A percentile compares a stretch with the other conserved stretches of the same genome.
These are phyloP conservation scores for Termitomyces sp. DNA, from an alignment of 768 basidiomycete species.

Conservation along the genomic window DNA sequence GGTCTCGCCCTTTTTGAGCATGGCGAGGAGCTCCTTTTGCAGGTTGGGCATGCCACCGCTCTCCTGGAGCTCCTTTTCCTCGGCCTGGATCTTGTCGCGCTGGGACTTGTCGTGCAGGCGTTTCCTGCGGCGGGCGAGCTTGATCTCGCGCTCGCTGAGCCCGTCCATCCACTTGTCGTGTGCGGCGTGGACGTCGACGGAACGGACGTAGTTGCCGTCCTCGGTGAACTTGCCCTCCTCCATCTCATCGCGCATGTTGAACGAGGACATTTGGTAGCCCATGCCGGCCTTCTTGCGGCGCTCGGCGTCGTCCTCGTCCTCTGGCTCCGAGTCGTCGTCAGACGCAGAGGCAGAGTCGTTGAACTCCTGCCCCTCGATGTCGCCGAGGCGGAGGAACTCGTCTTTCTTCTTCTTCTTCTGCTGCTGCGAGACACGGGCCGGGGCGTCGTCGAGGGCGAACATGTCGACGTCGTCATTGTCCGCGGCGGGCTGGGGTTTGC, in stretches of 20 bases:
- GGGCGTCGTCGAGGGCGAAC: slow-evolving; percentile 51
- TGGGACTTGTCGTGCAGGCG: slow-evolving; percentile 69
- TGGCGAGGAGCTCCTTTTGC: slow-evolving; percentile 60
- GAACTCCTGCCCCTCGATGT: slow-evolving; percentile 98
- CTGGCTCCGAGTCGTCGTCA: slow-evolving; percentile 46
- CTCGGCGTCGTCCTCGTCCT: slow-evolving; percentile 77
- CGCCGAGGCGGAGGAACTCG: slow-evolving; percentile 79
- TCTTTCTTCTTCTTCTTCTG: slow-evolving; percentile 46
- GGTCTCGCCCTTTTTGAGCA: slow-evolving; percentile 87
- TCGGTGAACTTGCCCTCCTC: slow-evolving; percentile 95
- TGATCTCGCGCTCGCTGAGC: slow-evolving; percentile 79
- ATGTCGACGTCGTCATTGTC: slow-evolving; percentile 68
- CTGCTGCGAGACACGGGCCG: too few species aligned
- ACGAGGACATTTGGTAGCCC: slow-evolving; percentile 91
- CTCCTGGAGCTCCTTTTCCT: slow-evolving; percentile 68
- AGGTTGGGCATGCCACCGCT: slow-evolving; percentile 59
- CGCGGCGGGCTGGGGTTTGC: slow-evolving; percentile 47
- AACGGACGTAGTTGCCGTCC: slow-evolving; percentile 83
- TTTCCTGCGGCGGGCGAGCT: slow-evolving; percentile 71
- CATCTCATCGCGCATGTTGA: slow-evolving; percentile 99
- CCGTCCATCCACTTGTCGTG: slow-evolving; percentile 98
- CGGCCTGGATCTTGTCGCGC: slow-evolving; percentile 58
- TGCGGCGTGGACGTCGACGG: slow-evolving; percentile 83
- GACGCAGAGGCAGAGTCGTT: slow-evolving; percentile 35
- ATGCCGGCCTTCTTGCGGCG: slow-evolving; percentile 77